A percentile compares a stretch with the other conserved stretches of the same genome.
phyloP scores from a whole-genome alignment of 768 basidiomycete species.

The Auricularia cornea region DNA sequence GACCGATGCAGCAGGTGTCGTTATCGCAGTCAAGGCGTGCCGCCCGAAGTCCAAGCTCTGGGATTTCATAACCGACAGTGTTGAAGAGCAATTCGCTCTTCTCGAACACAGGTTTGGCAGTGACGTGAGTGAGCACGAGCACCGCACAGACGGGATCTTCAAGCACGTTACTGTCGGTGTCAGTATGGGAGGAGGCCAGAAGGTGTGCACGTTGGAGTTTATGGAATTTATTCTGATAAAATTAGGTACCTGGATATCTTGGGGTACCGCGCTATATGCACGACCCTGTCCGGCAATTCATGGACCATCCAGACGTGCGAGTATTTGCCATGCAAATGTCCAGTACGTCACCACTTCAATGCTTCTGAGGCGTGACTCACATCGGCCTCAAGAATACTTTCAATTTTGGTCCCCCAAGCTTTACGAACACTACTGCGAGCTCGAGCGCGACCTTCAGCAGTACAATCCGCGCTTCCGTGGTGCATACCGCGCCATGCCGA shows the following conservation, averaged over 20 bases:
- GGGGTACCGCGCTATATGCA: background rate
- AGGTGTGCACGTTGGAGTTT: background rate
- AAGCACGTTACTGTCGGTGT: background rate
- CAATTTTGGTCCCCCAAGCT: too few relatives aligned
- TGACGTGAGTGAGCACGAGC: background rate
- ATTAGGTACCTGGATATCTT: background rate
- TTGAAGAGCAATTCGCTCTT: background rate
- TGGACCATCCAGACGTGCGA: background rate
- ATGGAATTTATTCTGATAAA: background rate
- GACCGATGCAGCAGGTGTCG: background rate
- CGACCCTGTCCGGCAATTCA: background rate
- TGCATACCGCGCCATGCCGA: too few relatives aligned
- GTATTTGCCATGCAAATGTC: background rate
- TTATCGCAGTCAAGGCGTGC: background rate
- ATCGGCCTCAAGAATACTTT: too few relatives aligned
- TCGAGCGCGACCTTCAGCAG: too few relatives aligned
- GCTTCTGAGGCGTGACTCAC: too few relatives aligned
- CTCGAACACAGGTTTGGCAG: background rate
- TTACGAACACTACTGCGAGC: too few relatives aligned
- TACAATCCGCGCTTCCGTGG: too few relatives aligned
- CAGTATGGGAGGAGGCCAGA: background rate
- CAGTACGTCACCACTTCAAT: background rate
- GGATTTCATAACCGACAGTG: background rate
- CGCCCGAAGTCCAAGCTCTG: background rate
- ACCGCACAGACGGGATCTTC: background rate